Evolutionary conservation across 2,329 filamentous ascomycete genomes (phyloP), one percentile per base, ranked within the genome.

Genomic region (Neocucurbitaria cava): DNA sequence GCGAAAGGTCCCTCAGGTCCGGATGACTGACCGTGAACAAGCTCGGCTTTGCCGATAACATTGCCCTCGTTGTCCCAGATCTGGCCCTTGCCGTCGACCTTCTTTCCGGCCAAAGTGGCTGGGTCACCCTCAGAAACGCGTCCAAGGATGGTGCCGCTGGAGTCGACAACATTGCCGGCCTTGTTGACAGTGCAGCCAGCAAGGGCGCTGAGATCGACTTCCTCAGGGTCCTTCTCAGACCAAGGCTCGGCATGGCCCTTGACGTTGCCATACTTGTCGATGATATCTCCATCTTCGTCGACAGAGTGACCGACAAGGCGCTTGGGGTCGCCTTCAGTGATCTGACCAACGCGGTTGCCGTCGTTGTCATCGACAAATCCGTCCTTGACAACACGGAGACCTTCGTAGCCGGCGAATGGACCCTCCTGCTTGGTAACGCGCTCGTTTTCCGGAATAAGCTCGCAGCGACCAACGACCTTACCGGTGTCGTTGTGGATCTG

Each of bases 201-300:
- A 36, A 88, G 81, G n/a, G 79, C 75, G 20, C 83, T 86, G n/a
- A 87, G 76, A 61, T 87, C 85, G 8, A 77, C 80, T 62, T 79
- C 78, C 51, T 70, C 76, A 38, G 73, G 77, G 65, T 84, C 83
- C 52, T 76, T 76, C 56, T 80, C 77, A 55, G 83, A 78, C 49
- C 80, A 85, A 3, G 82, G 83, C 68, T 85, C 83, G n/a, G 81
- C 83, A 53, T 83, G 82, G 28, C 83, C 83, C 74, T 85, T 85
- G 61, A 83, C 79, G 55, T 84, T 85, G 52, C 84, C 86, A 69
- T 91, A 92, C 73, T 87, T 87, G 79, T 95, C 91, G 51, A 90
- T 81, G 28, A 96, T 87, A 52, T 95, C 91, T 33, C 91, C 91
- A 59, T 96, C 91, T 58, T 91, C 88, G 52, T 95, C 91, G 17